These are phyloP conservation scores for Ascochyta fabae DNA, from an alignment of 2,329 filamentous ascomycete genomes.

Conservation along the genomic window DNA sequence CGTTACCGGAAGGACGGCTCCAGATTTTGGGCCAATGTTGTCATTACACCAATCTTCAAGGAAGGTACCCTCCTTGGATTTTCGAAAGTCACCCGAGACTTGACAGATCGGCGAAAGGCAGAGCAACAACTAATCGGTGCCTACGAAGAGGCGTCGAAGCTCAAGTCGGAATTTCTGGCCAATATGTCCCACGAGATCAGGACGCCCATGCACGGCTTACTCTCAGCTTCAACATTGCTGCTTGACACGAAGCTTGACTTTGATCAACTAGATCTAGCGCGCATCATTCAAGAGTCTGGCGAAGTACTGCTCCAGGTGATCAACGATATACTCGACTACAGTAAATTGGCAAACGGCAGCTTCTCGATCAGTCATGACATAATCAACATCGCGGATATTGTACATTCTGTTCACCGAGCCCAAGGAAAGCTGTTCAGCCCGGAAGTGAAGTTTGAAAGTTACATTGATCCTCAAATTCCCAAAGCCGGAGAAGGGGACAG, in stretches of 20 bases:
- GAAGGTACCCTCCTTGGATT: conserved; percentile 62
- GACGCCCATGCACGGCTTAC: conserved; percentile 68
- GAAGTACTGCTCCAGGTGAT: conserved; percentile 66
- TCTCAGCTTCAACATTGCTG: conserved; percentile 65
- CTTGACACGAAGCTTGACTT: conserved; percentile 60
- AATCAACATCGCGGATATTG: conserved; percentile 56
- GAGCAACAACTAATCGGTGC: conserved; percentile 63
- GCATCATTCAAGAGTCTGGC: conserved; percentile 66
- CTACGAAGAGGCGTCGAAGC: conserved; percentile 67
- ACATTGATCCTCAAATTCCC: conserved; percentile 57
- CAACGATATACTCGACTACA: conserved; percentile 72
- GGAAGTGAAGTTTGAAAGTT: conserved; percentile 55
- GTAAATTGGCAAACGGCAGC: conserved; percentile 65
- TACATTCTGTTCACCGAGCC: conserved; percentile 59
- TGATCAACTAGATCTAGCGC: conserved; percentile 63
- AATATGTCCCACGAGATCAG: conserved; percentile 71
- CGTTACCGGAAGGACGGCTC: conserved; percentile 64
- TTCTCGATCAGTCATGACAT: conserved; percentile 64
- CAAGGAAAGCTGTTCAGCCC: conserved; percentile 57
- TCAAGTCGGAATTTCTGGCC: conserved; percentile 67
- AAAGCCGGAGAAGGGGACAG: conserved; percentile 62
- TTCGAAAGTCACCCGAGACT: conserved; percentile 64
- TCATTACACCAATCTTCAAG: conserved; percentile 64
- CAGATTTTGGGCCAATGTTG: conserved; percentile 66
- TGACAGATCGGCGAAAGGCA: conserved; percentile 62